Evolutionary conservation across 352 stramenopile genomes (phyloP), one percentile per base, ranked within the genome.

Genomic region (Globisporangium rhizosaccharum): DNA sequence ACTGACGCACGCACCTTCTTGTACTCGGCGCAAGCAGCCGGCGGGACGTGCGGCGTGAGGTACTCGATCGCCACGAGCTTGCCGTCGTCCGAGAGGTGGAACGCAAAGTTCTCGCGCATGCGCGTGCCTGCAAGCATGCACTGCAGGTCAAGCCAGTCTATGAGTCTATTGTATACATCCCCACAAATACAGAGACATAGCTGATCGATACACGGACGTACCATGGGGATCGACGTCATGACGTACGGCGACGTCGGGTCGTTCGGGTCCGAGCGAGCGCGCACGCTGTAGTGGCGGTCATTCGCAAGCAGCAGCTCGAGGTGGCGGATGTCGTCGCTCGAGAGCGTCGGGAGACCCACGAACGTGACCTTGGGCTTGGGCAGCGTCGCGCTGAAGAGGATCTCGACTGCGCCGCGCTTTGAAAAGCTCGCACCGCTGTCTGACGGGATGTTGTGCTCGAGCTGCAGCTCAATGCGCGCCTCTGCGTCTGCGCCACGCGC

Each of bases 31-130:
- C 82, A 94, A 6, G 62, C 62, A 1, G 59, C 59, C 0, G 66
- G 50, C 15, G 60, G 52, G 51, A 90, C 42, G 55, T 79, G 79
- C 9, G 83, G 79, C 57, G 84, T 91, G 46, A 89, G 70, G 64
- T 89, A 94, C 59, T 94, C 84, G 47, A 94, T 90, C 26, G 78
- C 74, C 26, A 92, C 61, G n/a, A 94, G 71, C 59, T 91, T 83
- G 57, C 81, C 81, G 44, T 68, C 76, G 62, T 90, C 80, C 48
- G 80, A 87, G 36, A 94, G 57, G 65, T 94, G 84, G 70, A 94
- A 90, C 63, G 84, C 71, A 41, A 94, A 71, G 61, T 94, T 82
- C 66, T 94, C 84, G 59, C 82, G 84, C 63, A 94, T 71, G 44
- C 73, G 75, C 56, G 78, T 86, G 41, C 76, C 79, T 7, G 73